A percentile compares a stretch with the other conserved stretches of the same genome.
These are phyloP conservation scores for Starmerella powellii DNA, from an alignment of 805 yeast genomes.

Conservation along the genomic window DNA sequence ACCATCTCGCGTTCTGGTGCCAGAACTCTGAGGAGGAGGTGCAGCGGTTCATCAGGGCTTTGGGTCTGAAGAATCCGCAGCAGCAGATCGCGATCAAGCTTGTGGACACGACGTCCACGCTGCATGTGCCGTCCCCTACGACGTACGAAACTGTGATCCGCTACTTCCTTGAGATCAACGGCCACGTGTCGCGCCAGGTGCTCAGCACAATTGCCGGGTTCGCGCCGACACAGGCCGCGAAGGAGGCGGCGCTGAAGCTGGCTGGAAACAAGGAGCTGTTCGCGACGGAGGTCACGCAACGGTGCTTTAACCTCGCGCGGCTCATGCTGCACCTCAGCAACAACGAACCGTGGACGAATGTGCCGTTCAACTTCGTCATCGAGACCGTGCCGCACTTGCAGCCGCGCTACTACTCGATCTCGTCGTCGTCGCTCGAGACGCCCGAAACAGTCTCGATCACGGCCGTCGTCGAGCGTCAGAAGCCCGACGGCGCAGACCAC, in stretches of 20 bases:
- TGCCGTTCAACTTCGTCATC: constrained; percentile 74
- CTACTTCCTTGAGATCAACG: constrained; percentile 80
- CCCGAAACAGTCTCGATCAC: constrained; percentile 70
- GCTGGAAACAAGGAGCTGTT: constrained; percentile 60
- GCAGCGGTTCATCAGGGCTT: constrained; percentile 48
- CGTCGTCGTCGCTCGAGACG: constrained; percentile 73
- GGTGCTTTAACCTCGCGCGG: constrained; percentile 64
- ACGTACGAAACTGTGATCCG: constrained; percentile 80
- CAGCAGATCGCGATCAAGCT: constrained; percentile 55
- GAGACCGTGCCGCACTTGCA: constrained; percentile 73
- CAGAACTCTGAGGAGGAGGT: constrained; percentile 72
- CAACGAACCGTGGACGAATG: constrained; percentile 55
- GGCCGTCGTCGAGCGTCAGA: constrained; percentile 71
- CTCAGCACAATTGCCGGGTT: constrained; percentile 61
- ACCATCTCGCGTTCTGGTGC: constrained; percentile 91
- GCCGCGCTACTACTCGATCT: constrained; percentile 93
- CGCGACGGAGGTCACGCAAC: constrained; percentile 48
- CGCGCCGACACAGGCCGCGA: constrained; percentile 58
- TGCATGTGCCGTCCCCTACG: constrained; percentile 46
- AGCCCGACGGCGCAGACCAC: constrained; percentile 28
- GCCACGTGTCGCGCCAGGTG: constrained; percentile 85
- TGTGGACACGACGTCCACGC: constrained; percentile 42
- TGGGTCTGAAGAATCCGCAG: constrained; percentile 44
- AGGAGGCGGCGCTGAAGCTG: constrained; percentile 38
- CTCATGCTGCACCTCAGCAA: constrained; percentile 50